Base-by-base conservation (phyloP, 2,329 filamentous ascomycete genomes). In the Cladosporium sp. region DNA sequence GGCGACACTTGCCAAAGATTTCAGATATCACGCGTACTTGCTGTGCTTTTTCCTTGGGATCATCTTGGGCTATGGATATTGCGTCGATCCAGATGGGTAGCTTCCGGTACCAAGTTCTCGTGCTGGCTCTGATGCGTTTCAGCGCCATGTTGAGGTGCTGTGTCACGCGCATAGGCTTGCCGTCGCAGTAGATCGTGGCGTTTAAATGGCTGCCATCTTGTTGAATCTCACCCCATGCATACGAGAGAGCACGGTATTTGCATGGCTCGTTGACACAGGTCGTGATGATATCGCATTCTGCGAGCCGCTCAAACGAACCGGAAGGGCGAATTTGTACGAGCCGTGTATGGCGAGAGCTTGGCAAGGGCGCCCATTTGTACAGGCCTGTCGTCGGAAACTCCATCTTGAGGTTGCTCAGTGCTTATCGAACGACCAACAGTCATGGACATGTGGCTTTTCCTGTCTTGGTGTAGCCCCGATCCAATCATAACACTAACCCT, bases 61-160 rank as follows among this genome's bases (percentile, higher is more conserved):
- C 28, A 14, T 55, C 28, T n/a, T 55, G 52, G 12, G 52, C 28
- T 34, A 55, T 55, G n/a, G 52, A 55, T 3, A 55, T 32, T 24
- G 52, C 52, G 32, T 55, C 52, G 3, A 34, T 14, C 52, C 52
- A 55, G 30, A 55, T 55, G 15, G 52, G 52, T 12, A 55, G 28
- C 52, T 55, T 55, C 14, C 52, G 52, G 18, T 55, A 34, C 52
- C 52, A 55, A 12, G 52, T 55, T 4, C 15, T 55, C 15, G 30
- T 55, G 7, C 14, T 14, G 18, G 52, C 52, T 34, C 52, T 30
- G 32, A 55, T 34, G n/a, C 32, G 52, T n/a, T 34, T 55, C n/a
- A 55, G 32, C 18, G 52, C 52, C 52, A 55, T 34, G 52, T 34
- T 30, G 52, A 55, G 52, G 32, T 55, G 52, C 14, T n/a, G 28